Conservation (phyloP, 805 yeast genomes). For the Nakazawaea molendinolei region DNA sequence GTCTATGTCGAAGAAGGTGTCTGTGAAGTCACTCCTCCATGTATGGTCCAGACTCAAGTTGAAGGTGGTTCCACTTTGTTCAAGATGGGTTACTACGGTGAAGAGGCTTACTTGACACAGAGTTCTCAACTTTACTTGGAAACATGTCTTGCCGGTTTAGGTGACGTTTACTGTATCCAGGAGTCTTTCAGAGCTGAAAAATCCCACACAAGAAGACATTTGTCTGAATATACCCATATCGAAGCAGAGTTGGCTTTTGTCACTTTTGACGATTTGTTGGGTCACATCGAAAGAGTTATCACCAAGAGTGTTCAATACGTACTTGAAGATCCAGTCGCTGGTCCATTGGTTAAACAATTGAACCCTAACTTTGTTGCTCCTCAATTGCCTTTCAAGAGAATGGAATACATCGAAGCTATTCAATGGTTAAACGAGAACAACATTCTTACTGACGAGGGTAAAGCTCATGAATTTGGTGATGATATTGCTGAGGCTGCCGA, state of each 20-base stretch:
- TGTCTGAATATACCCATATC: constrained; percentile 93
- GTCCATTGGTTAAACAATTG: constrained; percentile 82
- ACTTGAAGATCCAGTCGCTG: constrained; percentile 85
- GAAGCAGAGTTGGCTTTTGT: constrained; percentile 92
- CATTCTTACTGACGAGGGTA: constrained; percentile 91
- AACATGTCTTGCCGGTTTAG: constrained; percentile 92
- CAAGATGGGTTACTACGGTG: constrained; percentile 90
- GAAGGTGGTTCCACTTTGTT: constrained; percentile 98
- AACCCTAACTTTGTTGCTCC: constrained; percentile 91
- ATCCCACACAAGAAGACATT: constrained; percentile 97
- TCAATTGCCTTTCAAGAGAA: constrained; percentile 77
- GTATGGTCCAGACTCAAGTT: constrained; percentile 99
- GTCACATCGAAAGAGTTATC: constrained; percentile 78
- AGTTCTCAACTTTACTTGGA: constrained; percentile 95
- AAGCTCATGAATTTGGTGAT: constrained; percentile 91
- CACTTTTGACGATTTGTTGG: constrained; percentile 76
- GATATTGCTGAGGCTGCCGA: constrained; percentile 99
- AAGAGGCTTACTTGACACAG: constrained; percentile 94
- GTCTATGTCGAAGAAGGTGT: constrained; percentile 69
- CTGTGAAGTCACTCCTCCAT: constrained; percentile 95
- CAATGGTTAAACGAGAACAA: constrained; percentile 96
- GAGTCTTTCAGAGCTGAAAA: constrained; percentile 99
- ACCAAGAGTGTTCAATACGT: constrained; percentile 66
- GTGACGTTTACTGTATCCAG: constrained; percentile 96
- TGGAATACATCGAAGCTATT: constrained; percentile 86